Conservation (phyloP, 345 rosid species). For the Alliaria petiolata region DNA sequence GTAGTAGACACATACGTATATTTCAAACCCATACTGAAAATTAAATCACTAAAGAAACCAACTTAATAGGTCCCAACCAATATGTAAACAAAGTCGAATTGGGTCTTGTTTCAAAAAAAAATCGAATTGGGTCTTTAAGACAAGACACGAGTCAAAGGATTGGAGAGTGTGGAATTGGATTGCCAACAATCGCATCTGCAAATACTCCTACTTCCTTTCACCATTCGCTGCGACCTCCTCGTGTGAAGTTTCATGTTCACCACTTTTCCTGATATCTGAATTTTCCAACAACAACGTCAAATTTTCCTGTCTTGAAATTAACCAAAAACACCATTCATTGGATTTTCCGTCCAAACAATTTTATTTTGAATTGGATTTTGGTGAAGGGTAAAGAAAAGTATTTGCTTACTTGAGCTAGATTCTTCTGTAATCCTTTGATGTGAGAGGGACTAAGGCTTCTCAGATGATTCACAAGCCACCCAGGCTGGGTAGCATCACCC, state of each 20-base stretch:
- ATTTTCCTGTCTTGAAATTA: background rate
- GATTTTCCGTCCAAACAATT: background rate
- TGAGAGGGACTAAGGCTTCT: conserved; percentile 48
- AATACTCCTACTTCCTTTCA: conserved; percentile 57
- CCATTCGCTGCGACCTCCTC: conserved; percentile 60
- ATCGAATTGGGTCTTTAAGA: background rate
- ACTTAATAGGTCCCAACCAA: no score
- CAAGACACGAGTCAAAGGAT: background rate
- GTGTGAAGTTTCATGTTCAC: conserved; percentile 75
- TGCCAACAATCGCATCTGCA: conserved; percentile 69
- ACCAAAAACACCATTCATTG: background rate
- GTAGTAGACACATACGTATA: no score
- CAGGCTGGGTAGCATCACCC: conserved; percentile 60
- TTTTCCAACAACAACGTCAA: background rate
- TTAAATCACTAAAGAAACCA: background rate
- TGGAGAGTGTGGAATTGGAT: conserved; percentile 37
- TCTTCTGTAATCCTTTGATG: conserved; percentile 50
- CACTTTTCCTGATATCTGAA: conserved; percentile 73
- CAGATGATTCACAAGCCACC: conserved; percentile 61
- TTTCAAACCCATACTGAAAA: no score
- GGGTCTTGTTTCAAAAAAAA: no score
- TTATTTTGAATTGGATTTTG: background rate
- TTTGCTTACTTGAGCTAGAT: conserved; percentile 58
- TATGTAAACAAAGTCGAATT: no score
- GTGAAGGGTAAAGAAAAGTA: background rate